A percentile compares a stretch with the other conserved stretches of the same genome.
These are phyloP conservation scores for Tulasnella sp. DNA, from an alignment of 768 basidiomycete genomes.

Conservation along the genomic window DNA sequence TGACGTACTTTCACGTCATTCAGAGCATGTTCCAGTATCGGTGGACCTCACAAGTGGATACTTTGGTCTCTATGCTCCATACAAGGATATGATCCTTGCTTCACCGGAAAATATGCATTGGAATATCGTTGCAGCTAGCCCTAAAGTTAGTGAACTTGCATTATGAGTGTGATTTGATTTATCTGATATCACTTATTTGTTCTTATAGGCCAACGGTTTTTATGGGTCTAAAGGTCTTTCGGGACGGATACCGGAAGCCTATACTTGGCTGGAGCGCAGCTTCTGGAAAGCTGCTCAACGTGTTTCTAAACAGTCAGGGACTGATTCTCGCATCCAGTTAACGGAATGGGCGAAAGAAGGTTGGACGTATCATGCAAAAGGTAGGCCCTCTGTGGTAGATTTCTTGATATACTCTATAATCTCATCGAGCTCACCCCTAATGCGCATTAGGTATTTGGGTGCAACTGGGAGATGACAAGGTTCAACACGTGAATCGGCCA, in stretches of 20 bases:
- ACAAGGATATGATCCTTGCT: constrained; percentile 54
- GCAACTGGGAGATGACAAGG: not conserved
- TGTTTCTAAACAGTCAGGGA: not conserved
- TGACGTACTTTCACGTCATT: constrained; percentile 29
- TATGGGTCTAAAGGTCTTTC: constrained; percentile 81
- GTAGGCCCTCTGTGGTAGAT: constrained; percentile 31
- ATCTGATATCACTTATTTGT: no score
- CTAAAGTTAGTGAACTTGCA: constrained; percentile 42
- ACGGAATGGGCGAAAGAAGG: constrained; percentile 77
- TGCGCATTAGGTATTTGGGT: constrained; percentile 15
- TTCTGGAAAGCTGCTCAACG: constrained; percentile 38
- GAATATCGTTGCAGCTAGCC: constrained; percentile 72
- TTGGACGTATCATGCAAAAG: constrained; percentile 99
- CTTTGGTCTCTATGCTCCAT: constrained; percentile 72
- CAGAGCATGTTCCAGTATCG: constrained; percentile 8
- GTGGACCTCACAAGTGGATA: constrained; percentile 88
- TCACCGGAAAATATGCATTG: constrained; percentile 38
- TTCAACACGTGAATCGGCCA: constrained; percentile 3
- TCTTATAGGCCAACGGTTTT: constrained; percentile 82
- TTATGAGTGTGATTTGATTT: constrained; percentile 3
- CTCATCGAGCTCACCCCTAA: no score
- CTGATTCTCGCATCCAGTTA: constrained; percentile 41
- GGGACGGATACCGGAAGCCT: constrained; percentile 88
- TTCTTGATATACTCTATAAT: no score
- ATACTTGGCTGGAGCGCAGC: constrained; percentile 71